Conservation (phyloP, 352 stramenopile genomes). For the Phytopythium ostracodes region DNA sequence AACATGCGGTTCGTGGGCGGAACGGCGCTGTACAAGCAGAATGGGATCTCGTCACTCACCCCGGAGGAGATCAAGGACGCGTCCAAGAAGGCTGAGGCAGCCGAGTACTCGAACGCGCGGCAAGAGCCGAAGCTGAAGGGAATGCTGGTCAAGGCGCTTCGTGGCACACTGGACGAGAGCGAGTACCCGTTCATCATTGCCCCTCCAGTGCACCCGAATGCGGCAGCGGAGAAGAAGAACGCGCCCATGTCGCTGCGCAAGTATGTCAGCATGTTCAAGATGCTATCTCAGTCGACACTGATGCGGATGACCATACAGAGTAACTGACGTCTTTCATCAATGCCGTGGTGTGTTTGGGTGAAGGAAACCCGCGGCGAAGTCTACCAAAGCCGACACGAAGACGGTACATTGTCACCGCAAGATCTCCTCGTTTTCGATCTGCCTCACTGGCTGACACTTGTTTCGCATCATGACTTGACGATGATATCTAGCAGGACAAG, state of each 20-base stretch:
- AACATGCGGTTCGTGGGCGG: constrained; percentile 68
- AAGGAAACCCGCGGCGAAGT: constrained; percentile 37
- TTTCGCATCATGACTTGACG: constrained; percentile 2
- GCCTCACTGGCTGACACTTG: background rate
- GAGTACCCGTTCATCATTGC: constrained; percentile 85
- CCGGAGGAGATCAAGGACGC: constrained; percentile 64
- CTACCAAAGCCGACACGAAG: constrained; percentile 23
- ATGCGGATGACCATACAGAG: too few species aligned
- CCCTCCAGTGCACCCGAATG: constrained; percentile 37
- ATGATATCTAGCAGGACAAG: constrained; percentile 40
- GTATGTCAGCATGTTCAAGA: constrained; percentile 24
- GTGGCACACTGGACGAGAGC: constrained; percentile 51
- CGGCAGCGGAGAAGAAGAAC: constrained; percentile 50
- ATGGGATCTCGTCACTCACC: constrained; percentile 48
- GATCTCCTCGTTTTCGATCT: too few species aligned
- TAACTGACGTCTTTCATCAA: constrained; percentile 7
- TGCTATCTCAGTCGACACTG: background rate
- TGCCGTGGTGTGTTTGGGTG: background rate
- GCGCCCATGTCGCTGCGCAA: constrained; percentile 69
- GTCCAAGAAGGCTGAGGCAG: constrained; percentile 47
- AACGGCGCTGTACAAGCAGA: constrained; percentile 54
- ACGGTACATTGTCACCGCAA: background rate
- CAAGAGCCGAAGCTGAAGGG: constrained; percentile 74
- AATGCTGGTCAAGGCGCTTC: constrained; percentile 54
- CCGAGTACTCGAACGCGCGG: constrained; percentile 78